Conservation (phyloP, 495 filamentous ascomycete species). For the Xylaria nigripes region DNA sequence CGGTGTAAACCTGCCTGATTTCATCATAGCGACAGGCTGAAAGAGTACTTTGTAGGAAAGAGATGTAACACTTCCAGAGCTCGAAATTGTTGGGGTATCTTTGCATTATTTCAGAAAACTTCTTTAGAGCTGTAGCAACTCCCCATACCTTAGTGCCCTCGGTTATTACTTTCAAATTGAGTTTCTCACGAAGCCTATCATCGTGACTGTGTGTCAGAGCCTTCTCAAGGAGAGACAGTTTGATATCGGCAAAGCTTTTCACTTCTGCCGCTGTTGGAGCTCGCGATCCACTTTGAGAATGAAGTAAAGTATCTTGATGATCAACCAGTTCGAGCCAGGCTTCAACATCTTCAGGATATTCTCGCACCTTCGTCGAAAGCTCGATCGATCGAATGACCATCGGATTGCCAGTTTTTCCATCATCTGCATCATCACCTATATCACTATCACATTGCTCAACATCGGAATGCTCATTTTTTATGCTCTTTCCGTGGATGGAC, state of each 20-base stretch:
- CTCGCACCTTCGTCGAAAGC: conserved; percentile 50
- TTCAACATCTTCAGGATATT: conserved; percentile 55
- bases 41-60: conserved; percentile 66
- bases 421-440: conserved; percentile 24
- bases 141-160: conserved; percentile 70
- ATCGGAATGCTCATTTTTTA: conserved; percentile 31
- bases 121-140: conserved; percentile 45
- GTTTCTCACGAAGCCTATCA: conserved; percentile 39
- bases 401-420: conserved; percentile 27
- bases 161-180: conserved; percentile 61
- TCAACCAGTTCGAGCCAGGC: conserved; percentile 71
- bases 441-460: conserved; percentile 50
- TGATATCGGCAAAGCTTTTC: conserved; percentile 64
- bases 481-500: conserved; percentile 61
- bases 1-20: conserved; percentile 46
- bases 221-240: conserved; percentile 71
- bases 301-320: conserved; percentile 61
- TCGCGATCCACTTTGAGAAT: conserved; percentile 28
- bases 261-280: conserved; percentile 52
- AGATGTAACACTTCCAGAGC: conserved; percentile 67
- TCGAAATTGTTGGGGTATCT: conserved; percentile 49
- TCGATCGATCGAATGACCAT: conserved; percentile 45
- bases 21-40: conserved; percentile 60
- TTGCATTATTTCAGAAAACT: conserved; percentile 56
- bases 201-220: conserved; percentile 51